Base-by-base conservation (phyloP, 1,284 basidiomycete species). In the Apiotrichum siamense region DNA sequence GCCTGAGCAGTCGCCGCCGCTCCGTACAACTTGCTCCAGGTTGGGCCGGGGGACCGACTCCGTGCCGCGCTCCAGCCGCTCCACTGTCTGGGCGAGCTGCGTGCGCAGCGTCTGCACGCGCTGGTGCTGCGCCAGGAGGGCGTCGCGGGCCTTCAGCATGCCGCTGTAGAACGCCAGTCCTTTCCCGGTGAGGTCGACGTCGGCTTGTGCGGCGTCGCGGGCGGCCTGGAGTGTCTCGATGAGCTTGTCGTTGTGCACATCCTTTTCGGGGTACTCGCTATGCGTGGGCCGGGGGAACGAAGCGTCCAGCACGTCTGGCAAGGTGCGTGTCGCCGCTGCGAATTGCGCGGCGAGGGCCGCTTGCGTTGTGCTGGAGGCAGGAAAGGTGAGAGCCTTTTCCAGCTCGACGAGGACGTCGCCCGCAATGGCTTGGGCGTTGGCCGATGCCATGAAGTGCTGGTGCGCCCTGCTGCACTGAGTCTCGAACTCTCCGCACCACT, bases 401-500 rank as follows among this genome's bases (percentile, higher is more conserved):
- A 69, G 44, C 15, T 59, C 47, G 3, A 46, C 35, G 4, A 64
- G 25, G 1, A 63, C 29, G 2, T 47, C 26, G 2, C 49, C 32
- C 2, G 61, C 63, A 6, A 40, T 20, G 12, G 57, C 42, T 24
- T 44, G 49, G 1, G 61, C 47, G 3, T 55, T 50, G 2, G 29
- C 27, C 12, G 58, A 61, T 1, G 62, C 50, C 11, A 53, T 42
- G 36, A 59, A 53, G 44, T 68, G 57, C 4, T 40, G 41, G 32
- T 64, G 60, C 5, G 65, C 63, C 23, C 62, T 64, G 36, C 41
- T 37, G 49, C 61, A 64, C 44, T 70, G 66, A 17, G 52, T 43
- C 49, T 65, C 64, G 9, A 72, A 57, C 35, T 55, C 49, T 29
- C 55, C 52, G 38, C 66, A 67, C 65, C 63, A 67, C 0, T 11